phyloP scores from a whole-genome alignment of 257 asterid species.

The Gardenia jasminoides region DNA sequence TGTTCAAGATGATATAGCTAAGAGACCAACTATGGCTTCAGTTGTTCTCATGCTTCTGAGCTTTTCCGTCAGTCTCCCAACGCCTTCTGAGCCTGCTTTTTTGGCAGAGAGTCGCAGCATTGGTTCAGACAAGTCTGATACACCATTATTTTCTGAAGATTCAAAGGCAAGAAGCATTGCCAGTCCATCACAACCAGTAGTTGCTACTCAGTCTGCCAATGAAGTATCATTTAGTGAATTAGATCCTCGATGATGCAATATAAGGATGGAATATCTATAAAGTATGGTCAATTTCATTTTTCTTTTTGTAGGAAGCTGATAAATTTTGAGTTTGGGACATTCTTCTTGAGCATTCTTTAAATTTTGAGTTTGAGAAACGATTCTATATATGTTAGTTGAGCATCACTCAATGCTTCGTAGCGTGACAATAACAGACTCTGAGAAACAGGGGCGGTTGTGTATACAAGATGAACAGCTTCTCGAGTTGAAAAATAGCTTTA shows the following conservation, averaged over 20 bases:
- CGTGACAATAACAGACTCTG: slow-evolving; percentile 13
- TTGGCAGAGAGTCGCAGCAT: not conserved
- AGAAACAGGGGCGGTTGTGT: slow-evolving; percentile 12
- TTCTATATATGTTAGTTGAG: slow-evolving; percentile 18
- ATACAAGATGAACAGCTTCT: slow-evolving; percentile 14
- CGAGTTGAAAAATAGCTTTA: slow-evolving; percentile 20
- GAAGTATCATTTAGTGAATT: not conserved
- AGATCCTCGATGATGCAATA: not conserved
- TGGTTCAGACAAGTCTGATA: not conserved
- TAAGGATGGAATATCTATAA: no score
- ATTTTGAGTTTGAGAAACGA: no score
- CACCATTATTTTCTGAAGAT: not conserved
- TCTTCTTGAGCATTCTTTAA: not conserved
- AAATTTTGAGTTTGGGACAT: not conserved
- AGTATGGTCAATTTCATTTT: not conserved
- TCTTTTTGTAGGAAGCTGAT: not conserved
- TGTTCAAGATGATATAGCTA: slow-evolving; percentile 25
- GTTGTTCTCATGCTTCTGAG: slow-evolving; percentile 29
- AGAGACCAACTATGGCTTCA: slow-evolving; percentile 35
- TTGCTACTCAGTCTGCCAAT: not conserved
- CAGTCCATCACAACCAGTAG: not conserved
- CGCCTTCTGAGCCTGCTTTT: slow-evolving; percentile 25
- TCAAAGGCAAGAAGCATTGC: not conserved
- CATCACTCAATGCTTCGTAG: slow-evolving; percentile 16
- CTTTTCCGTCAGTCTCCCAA: slow-evolving; percentile 19